These are phyloP conservation scores for Aspergillus texensis DNA, from an alignment of 2,329 filamentous ascomycete genomes.

Conservation along the genomic window DNA sequence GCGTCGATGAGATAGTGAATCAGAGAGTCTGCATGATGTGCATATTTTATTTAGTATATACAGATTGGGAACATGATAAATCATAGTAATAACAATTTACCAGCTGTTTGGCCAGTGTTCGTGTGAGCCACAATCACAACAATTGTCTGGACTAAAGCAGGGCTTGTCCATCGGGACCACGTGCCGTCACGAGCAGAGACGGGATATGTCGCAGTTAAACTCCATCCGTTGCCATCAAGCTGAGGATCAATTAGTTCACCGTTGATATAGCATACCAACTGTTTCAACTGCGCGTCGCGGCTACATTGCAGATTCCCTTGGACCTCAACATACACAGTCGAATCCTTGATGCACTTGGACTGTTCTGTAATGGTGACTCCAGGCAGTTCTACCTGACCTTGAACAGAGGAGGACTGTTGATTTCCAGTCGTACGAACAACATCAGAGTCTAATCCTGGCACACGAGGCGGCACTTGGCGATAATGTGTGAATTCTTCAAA, in stretches of 20 bases:
- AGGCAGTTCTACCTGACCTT: not conserved
- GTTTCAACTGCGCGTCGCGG: conserved; percentile 14
- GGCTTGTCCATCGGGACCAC: conserved; percentile 31
- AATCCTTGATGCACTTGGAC: conserved; percentile 10
- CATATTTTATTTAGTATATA: not conserved
- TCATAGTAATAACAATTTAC: conserved; percentile 28
- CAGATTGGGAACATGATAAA: not conserved
- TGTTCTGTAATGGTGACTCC: conserved; percentile 12
- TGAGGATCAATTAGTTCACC: conserved; percentile 19
- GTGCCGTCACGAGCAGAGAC: conserved; percentile 25
- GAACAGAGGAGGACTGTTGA: not conserved
- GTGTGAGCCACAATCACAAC: conserved; percentile 23
- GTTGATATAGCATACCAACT: conserved; percentile 26
- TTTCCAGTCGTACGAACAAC: not conserved
- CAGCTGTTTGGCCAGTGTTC: conserved; percentile 13
- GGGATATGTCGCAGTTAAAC: conserved; percentile 20
- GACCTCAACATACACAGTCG: conserved; percentile 11
- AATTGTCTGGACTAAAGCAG: conserved; percentile 29
- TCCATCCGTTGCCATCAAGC: conserved; percentile 22
- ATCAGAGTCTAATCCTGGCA: conserved; percentile 29
- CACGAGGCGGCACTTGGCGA: conserved; percentile 22
- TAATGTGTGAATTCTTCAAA: conserved; percentile 27
- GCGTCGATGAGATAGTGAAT: not conserved
- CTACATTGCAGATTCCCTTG: conserved; percentile 4
- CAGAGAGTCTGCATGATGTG: not conserved